Conservation (phyloP, 192 early-diverging fungal species). For the Ambispora gerdemannii region DNA sequence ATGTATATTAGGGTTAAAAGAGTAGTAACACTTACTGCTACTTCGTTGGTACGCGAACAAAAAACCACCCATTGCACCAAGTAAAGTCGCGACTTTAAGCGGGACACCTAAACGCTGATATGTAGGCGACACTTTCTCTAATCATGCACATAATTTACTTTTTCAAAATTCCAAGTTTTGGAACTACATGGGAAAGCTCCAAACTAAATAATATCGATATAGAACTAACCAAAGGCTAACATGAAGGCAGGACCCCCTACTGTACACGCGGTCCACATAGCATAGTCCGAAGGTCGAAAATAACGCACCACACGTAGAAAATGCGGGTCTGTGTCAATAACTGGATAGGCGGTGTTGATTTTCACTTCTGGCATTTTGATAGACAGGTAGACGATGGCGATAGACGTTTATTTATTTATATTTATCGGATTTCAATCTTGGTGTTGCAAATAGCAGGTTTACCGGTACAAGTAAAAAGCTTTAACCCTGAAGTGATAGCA, state of each 20-base stretch:
- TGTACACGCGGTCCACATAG: constrained; percentile 56
- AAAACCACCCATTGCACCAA: constrained; percentile 70
- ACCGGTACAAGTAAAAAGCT: too few relatives aligned
- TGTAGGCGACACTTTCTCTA: background rate
- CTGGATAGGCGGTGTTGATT: constrained; percentile 64
- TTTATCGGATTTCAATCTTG: too few relatives aligned
- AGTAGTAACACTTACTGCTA: constrained; percentile 56
- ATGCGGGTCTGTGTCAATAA: constrained; percentile 91
- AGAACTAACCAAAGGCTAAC: constrained; percentile 67
- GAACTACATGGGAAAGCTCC: too few relatives aligned
- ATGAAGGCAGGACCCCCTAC: constrained; percentile 71
- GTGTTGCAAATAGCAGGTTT: too few relatives aligned
- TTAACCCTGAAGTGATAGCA: too few relatives aligned
- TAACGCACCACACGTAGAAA: constrained; percentile 86
- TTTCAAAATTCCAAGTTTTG: too few relatives aligned
- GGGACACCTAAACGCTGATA: constrained; percentile 38
- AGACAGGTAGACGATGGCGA: too few relatives aligned
- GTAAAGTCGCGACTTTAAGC: constrained; percentile 49
- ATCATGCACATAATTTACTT: too few relatives aligned
- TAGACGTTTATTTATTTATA: too few relatives aligned
- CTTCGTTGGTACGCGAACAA: constrained; percentile 69
- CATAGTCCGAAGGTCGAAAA: constrained; percentile 81
- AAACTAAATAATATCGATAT: background rate
- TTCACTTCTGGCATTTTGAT: constrained; percentile 51
- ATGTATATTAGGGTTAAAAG: background rate